phyloP scores from a whole-genome alignment of 805 yeast genomes.

The Peterozyma toletana region DNA sequence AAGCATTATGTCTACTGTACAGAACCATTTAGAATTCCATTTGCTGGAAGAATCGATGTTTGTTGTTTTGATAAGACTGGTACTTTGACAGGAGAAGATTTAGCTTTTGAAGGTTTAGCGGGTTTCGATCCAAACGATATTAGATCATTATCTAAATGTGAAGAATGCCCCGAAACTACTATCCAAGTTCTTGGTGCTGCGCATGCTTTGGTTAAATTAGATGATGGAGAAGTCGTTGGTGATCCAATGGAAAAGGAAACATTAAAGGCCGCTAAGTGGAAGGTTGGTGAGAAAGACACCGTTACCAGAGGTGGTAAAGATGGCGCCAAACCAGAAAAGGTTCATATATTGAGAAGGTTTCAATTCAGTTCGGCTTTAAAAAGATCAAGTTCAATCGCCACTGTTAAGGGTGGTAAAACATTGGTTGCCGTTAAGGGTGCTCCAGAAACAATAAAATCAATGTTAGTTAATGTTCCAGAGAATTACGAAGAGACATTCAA shows the following conservation, averaged over 20 bases:
- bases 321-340: constrained; percentile 32
- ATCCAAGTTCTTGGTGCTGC: constrained; percentile 83
- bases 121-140: constrained; percentile 52
- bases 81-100: constrained; percentile 93
- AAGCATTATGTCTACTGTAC: constrained; percentile 92
- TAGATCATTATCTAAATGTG: constrained; percentile 43
- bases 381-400: constrained; percentile 84
- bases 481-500: constrained; percentile 82
- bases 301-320: constrained; percentile 35
- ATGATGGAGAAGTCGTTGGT: constrained; percentile 97
- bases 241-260: constrained; percentile 99
- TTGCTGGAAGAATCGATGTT: constrained; percentile 96
- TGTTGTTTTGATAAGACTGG: constrained; percentile 99
- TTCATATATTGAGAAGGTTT: constrained; percentile 83
- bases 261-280: constrained; percentile 80
- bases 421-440: constrained; percentile 95
- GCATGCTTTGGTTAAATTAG: constrained; percentile 89
- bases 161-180: constrained; percentile 65
- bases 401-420: constrained; percentile 37
- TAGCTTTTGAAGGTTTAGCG: constrained; percentile 93
- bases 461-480: constrained; percentile 65
- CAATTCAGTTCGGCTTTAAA: constrained; percentile 95
- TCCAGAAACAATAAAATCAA: constrained; percentile 85
- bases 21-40: constrained; percentile 96
- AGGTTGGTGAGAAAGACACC: constrained; percentile 67